Evolutionary conservation across 805 yeast genomes (phyloP), one percentile per base, ranked within the genome.

Genomic region (Cyberlindnera mycetangii): DNA sequence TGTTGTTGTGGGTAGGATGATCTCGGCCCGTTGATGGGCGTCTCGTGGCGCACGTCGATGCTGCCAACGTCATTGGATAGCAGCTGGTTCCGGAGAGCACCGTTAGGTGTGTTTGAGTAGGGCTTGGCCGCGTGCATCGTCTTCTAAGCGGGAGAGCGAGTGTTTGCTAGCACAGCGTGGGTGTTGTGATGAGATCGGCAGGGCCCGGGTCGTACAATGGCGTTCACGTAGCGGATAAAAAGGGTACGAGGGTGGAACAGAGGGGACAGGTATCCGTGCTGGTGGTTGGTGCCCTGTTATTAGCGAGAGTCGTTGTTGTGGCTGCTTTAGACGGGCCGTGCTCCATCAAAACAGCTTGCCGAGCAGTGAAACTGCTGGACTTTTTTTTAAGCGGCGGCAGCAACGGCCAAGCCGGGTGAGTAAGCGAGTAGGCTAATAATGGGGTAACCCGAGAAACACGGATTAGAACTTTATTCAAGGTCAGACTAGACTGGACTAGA

Each of bases 41-140:
- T 58, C 50, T 76, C 79, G 14, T 70, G 52, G 14, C 68, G 49
- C 12, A 76, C 61, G 47, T 75, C 79, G 24, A 76, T 74, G 47
- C 56, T 62, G 0, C 77, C 79, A 10, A 69, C 56, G 20, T 69
- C 70, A 37, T 51, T 59, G 25, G 62, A 66, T 22, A 74, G 49
- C 15, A 70, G 58, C 48, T 68, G 68, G 42, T 60, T 68, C 47
- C 74, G 52, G 45, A 66, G 42, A 5, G 54, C 24, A 11, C 28
- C 24, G 22, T 33, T 39, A 2, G 36, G 15, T 20, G 34, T 21
- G 30, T 44, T 34, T 4, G 47, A 19, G 43, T 47, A 34, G 7
- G 45, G 40, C 38, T 42, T 44, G 7, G 53, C 44, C 4, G 53
- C 53, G 32, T 47, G 51, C 51, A 47, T 50, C 18, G 28, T 21